Conservation (phyloP, 2,329 filamentous ascomycete species). For the Cercospora nicotianae region DNA sequence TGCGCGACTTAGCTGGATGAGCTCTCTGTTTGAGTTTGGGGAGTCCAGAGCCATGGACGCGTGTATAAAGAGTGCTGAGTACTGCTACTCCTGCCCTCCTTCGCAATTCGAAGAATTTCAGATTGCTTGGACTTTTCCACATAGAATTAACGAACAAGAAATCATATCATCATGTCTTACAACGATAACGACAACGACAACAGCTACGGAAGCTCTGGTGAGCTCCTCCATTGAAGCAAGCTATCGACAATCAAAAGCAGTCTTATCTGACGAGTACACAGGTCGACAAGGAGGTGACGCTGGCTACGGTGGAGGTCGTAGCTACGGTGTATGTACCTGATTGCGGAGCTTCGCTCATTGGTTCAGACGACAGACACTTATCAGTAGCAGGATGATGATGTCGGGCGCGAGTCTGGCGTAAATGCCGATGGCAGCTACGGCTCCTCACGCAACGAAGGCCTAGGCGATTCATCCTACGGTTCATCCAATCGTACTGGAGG, state of each 20-base stretch:
- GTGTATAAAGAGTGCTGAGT: not conserved
- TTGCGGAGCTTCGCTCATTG: slow-evolving; percentile 8
- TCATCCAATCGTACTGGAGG: slow-evolving; percentile 17
- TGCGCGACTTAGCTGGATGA: not conserved
- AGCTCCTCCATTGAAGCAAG: not conserved
- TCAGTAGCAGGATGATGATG: slow-evolving; percentile 14
- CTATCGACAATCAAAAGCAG: not conserved
- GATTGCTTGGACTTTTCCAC: no score
- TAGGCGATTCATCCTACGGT: slow-evolving; percentile 21
- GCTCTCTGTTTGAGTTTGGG: not conserved
- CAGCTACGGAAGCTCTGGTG: slow-evolving; percentile 16
- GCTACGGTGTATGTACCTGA: slow-evolving; percentile 21
- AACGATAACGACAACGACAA: slow-evolving; percentile 18
- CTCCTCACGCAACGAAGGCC: slow-evolving; percentile 18
- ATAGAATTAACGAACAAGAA: not conserved
- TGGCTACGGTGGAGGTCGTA: no score
- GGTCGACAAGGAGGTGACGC: slow-evolving; percentile 6
- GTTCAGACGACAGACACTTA: slow-evolving; percentile 16
- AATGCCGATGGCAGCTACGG: not conserved
- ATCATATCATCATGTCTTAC: slow-evolving; percentile 22
- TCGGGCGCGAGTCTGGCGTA: slow-evolving; percentile 1
- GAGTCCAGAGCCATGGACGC: not conserved
- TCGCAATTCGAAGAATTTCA: not conserved
- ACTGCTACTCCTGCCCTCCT: not conserved
- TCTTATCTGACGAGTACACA: slow-evolving; percentile 16